These are phyloP conservation scores for Coemansia asiatica DNA, from an alignment of 192 early-diverging fungal genomes.

Conservation along the genomic window DNA sequence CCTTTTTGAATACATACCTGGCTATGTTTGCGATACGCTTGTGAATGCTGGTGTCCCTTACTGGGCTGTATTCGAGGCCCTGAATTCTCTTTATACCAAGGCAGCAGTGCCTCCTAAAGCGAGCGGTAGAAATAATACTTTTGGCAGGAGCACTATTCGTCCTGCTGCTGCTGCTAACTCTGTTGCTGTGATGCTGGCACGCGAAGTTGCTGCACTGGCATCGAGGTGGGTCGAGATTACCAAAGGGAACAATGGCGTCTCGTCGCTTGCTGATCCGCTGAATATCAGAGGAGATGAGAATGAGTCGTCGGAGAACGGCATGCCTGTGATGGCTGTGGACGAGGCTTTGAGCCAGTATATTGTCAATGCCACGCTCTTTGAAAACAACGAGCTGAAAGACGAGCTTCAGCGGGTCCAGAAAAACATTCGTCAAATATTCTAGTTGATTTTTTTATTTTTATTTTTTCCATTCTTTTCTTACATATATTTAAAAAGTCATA, in stretches of 20 bases:
- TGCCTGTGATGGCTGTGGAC: conserved; percentile 48
- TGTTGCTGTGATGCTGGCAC: conserved; percentile 17
- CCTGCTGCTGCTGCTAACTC: neutral
- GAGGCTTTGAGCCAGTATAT: conserved; percentile 56
- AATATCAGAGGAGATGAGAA: neutral
- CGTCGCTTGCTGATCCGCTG: neutral
- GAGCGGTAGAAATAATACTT: neutral
- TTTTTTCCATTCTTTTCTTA: conserved; percentile 1
- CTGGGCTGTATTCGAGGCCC: conserved; percentile 37
- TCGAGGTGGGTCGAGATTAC: conserved; percentile 25
- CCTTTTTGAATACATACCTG: conserved; percentile 14
- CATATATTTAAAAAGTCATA: neutral
- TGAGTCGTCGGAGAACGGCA: neutral
- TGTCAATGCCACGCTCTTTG: conserved; percentile 33
- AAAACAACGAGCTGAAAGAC: conserved; percentile 30
- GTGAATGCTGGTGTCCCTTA: conserved; percentile 30
- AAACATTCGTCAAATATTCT: conserved; percentile 46
- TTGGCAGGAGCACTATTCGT: neutral
- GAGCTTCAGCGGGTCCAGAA: conserved; percentile 49
- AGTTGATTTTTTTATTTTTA: conserved; percentile 10
- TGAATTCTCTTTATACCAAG: conserved; percentile 22
- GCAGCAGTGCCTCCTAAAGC: neutral
- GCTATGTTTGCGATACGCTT: conserved; percentile 25
- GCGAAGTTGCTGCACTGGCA: conserved; percentile 29
- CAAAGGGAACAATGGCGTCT: neutral